Conservation (phyloP, 2,329 filamentous ascomycete genomes). For the Sarocladium kiliense region DNA sequence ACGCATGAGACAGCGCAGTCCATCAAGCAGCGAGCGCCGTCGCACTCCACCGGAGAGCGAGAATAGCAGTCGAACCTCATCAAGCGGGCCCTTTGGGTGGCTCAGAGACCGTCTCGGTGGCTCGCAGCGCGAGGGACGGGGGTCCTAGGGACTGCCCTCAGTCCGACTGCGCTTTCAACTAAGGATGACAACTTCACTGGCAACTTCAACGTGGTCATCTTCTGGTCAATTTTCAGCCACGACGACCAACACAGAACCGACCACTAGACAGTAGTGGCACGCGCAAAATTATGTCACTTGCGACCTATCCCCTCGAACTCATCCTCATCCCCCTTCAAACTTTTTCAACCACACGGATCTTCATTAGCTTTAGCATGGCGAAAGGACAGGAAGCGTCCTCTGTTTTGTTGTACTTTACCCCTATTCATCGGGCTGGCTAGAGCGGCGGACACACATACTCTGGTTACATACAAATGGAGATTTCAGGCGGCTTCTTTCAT, state of each 20-base stretch:
- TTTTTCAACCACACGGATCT: neutral
- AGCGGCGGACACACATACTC: neutral
- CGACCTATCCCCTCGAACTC: too few relatives aligned
- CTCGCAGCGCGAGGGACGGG: conserved; percentile 23
- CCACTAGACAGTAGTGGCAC: too few relatives aligned
- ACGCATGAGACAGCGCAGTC: conserved; percentile 32
- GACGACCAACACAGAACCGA: too few relatives aligned
- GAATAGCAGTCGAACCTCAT: conserved; percentile 23
- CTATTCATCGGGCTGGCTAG: neutral
- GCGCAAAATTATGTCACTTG: too few relatives aligned
- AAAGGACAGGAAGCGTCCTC: neutral
- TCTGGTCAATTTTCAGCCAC: too few relatives aligned
- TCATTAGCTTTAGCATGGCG: conserved; percentile 6
- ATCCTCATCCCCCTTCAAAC: neutral
- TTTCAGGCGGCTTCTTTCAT: too few relatives aligned
- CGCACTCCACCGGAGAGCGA: conserved; percentile 18
- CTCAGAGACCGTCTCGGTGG: conserved; percentile 35
- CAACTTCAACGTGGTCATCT: neutral
- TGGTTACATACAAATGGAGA: neutral
- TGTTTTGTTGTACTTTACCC: neutral
- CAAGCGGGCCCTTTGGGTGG: conserved; percentile 36
- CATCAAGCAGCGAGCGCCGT: conserved; percentile 25
- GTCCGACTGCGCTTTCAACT: neutral
- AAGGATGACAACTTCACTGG: neutral
- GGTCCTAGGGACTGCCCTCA: conserved; percentile 17